A percentile compares a stretch with the other conserved stretches of the same genome.
Evolutionary conservation across 2,329 filamentous ascomycete species (phyloP).

Genomic region (Cladosporium sp.): DNA sequence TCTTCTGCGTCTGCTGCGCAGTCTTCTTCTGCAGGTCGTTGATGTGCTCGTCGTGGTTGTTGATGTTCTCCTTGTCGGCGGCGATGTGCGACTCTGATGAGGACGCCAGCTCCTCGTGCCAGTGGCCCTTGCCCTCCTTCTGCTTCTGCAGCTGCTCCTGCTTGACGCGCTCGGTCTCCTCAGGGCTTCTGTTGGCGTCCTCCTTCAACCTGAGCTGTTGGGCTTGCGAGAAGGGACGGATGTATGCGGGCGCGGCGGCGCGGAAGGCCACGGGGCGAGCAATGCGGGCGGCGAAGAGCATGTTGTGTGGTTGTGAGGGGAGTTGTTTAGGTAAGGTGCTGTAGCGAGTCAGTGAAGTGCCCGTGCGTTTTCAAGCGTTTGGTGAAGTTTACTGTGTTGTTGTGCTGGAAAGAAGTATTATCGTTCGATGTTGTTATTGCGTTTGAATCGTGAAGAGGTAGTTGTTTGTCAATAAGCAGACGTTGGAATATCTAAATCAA

Average conservation of each 20-base stretch:
- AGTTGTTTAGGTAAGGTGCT: neutral
- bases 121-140: conserved; percentile 45
- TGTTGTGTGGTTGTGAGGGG: neutral
- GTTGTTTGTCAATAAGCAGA: neutral
- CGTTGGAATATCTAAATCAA: neutral
- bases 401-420: neutral
- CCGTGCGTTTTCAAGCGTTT: neutral
- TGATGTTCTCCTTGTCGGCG: conserved; percentile 47
- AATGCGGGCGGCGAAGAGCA: conserved; percentile 12
- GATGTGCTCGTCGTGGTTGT: conserved; percentile 47
- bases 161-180: conserved; percentile 47
- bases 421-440: neutral
- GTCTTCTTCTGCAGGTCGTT: conserved; percentile 49
- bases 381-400: conserved; percentile 1
- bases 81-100: conserved; percentile 44
- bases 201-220: conserved; percentile 42
- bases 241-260: neutral
- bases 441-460: neutral
- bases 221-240: conserved; percentile 37
- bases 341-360: neutral
- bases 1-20: conserved; percentile 44
- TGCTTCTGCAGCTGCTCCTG: conserved; percentile 49
- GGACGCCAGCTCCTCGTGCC: conserved; percentile 48
- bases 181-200: conserved; percentile 35
- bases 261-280: conserved; percentile 14